Evolutionary conservation across 805 yeast species (phyloP), one percentile per base, ranked within the genome.

Genomic region (Suhomyces faveliae): DNA sequence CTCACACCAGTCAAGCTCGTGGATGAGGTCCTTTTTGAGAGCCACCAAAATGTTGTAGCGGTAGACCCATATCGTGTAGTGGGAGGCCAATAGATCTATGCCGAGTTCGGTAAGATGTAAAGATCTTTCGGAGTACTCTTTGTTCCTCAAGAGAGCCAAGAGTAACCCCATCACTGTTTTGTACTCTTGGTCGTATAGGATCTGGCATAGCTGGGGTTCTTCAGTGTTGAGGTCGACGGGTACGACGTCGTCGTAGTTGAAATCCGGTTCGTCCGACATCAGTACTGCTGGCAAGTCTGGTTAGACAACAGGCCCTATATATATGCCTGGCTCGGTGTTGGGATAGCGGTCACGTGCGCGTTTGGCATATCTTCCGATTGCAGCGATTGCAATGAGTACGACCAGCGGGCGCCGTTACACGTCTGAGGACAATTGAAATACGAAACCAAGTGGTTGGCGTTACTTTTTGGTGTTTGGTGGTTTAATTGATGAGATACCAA

Each of bases 51-150:
- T 83, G 37, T 79, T 70, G 49, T 66, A 82, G 22, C 92, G 66
- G 64, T 82, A 87, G 42, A 77, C 78, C 98, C 98, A 94, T 0
- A 85, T 85, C 0, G 97, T 85, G 62, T 94, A 94, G 64, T 92
- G 96, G 0, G 97, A 96, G 0, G 97, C 90, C 33, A 88, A 84
- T 47, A 78, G 58, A 11, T 69, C 77, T 43, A 94, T 84, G 2
- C 86, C 85, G 21, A 67, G 64, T 11, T 78, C 74, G 0, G 96
- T 86, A 37, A 90, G 66, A 15, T 75, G 77, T 19, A 89, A 66
- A 0, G 96, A 89, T 49, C 98, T 72, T 35, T 79, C 83, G 0
- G 89, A 78, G 55, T 76, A 72, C 60, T 89, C 97, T 23, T 80
- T 69, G 13, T 62, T 54, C 9, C 70, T 66, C 75, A 87, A 73